Evolutionary conservation across 495 filamentous ascomycete species (phyloP), one percentile per base, ranked within the genome.

Genomic region (Penicillium herquei): DNA sequence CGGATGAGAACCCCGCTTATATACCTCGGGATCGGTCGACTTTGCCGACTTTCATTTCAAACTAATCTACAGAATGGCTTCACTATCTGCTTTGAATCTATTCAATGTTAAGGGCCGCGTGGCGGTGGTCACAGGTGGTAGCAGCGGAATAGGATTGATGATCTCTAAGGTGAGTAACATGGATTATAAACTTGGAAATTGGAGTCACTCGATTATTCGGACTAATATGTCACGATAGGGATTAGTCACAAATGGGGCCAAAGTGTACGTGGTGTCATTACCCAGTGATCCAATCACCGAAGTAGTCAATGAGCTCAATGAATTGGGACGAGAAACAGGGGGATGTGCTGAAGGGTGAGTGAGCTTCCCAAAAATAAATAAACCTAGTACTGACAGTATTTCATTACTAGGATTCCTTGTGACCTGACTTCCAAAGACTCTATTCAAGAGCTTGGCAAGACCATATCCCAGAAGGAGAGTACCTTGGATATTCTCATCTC

Each of bases 91-190:
- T 8, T 8, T 41, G 12, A 35, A 57, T 43, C 51, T 64, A 6
- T 69, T 59, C 21, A 51, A 51, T 41, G 69, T 78, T 17, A 66
- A 70, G 49, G 74, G 69, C 7, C 58, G 67, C 32, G 67, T 77
- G 13, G 74, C 74, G n/a, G 34, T 76, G 8, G 70, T 77, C 0
- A 78, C 74, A 4, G 75, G 75, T 31, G 75, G 75, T 0, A 76
- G 68, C 42, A 76, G 73, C 59, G 74, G 75, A 13, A 58, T 78
- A 32, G 75, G 75, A 8, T 51, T 76, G 14, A 78, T 78, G 75
- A 77, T 77, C 34, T 59, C 59, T 48, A 72, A 68, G 48, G 74
- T 67, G 51, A 21, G 51, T n/a, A n/a, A n/a, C n/a, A n/a, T n/a
- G n/a, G n/a, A n/a, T n/a, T n/a, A n/a, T n/a, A n/a, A n/a, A n/a